phyloP scores from a whole-genome alignment of 495 filamentous ascomycete genomes.

The Aspergillus panamensis region DNA sequence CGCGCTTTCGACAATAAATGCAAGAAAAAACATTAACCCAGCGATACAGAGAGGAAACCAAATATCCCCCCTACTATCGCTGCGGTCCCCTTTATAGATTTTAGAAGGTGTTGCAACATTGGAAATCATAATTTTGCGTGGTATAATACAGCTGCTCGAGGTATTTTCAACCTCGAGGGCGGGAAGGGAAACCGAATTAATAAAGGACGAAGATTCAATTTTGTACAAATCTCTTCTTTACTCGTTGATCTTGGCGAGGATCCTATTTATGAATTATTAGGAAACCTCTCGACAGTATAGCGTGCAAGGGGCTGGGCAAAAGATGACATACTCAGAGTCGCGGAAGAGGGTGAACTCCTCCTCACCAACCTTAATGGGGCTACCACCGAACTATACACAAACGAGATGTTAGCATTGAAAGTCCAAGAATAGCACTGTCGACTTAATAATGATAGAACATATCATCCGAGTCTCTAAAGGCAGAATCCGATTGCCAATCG shows the following conservation, averaged over 20 bases:
- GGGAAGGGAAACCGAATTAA: constrained; percentile 12
- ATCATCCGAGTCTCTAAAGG: constrained; percentile 8
- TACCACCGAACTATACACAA: constrained; percentile 81
- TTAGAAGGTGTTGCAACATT: constrained; percentile 31
- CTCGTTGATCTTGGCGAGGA: constrained; percentile 89
- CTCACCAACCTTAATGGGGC: constrained; percentile 93
- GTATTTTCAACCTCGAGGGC: constrained; percentile 15
- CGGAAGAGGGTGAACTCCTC: constrained; percentile 95
- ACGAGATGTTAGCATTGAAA: constrained; percentile 1
- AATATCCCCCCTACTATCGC: constrained; percentile 7
- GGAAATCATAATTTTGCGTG: constrained; percentile 35
- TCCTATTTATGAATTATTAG: constrained; percentile 44
- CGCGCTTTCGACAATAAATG: constrained; percentile 46
- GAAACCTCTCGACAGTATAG: not conserved
- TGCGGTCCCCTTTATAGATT: constrained; percentile 21
- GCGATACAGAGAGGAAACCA: constrained; percentile 10
- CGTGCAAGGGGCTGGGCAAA: not conserved
- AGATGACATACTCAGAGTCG: constrained; percentile 81
- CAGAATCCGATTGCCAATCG: not conserved
- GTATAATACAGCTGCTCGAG: constrained; percentile 38
- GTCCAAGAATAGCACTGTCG: not conserved
- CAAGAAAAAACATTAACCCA: constrained; percentile 28
- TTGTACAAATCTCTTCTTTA: constrained; percentile 39
- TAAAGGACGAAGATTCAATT: constrained; percentile 20
- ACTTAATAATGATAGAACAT: not conserved